Base-by-base conservation (phyloP, 192 early-diverging fungal species). In the Coemansia sp. region DNA sequence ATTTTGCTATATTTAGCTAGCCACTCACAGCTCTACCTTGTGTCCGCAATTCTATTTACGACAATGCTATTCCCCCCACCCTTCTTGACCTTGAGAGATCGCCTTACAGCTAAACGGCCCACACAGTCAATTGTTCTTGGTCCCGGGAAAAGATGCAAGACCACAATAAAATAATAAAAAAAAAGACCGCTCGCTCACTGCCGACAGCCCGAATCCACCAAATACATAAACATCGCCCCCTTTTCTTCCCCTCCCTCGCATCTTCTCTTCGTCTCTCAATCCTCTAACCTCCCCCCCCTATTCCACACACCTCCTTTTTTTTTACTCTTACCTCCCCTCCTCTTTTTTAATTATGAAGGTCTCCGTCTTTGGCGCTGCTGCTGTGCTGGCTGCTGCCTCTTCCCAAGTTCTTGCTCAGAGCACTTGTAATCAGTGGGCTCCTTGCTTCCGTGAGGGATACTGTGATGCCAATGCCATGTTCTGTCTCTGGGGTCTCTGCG, bases 371-470 rank as follows among this genome's bases (percentile, higher is more conserved):
- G 42, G 68, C 20, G 27, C 54, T 55, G 71, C 71, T 42, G 65
- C 66, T 12, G 76, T 60, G 31, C 66, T 74, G 13, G 34, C 68
- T 18, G 44, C 71, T 43, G 72, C 72, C 20, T 73, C 80, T 3
- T 46, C 72, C 5, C 57, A 59, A 59, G 76, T 46, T 9, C 40
- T 72, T 29, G 80, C 69, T n/a, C 72, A 78, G 52, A 84, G 68
- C 71, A 70, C 67, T 16, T 76, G 73, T 47, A 68, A 64, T 51
- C 61, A 85, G 46, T 84, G 66, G 62, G 65, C 81, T 60, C 82
- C 81, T 18, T 86, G 85, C 82, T 84, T 54, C 85, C 76, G 71
- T 64, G 74, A 84, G 51, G 85, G 85, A 7, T 84, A 79, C 71
- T 86, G 85, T 71, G 67, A 78, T 63, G 51, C 73, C 60, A 70